phyloP scores from a whole-genome alignment of 768 basidiomycete species.

The Boletus vermiculosoides region DNA sequence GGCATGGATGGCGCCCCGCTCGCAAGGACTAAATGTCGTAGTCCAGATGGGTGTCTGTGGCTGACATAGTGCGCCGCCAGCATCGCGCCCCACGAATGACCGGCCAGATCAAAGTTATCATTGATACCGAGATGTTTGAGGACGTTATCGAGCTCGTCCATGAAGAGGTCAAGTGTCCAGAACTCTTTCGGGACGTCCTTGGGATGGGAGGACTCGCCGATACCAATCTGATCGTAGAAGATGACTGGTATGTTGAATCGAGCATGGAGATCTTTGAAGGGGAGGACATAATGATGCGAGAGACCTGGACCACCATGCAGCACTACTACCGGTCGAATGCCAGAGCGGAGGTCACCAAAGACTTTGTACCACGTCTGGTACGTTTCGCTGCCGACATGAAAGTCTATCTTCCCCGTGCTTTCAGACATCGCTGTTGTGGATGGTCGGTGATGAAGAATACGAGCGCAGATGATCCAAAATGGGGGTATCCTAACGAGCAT shows the following conservation, averaged over 20 bases:
- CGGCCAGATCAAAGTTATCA: slow-evolving; percentile 44
- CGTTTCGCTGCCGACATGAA: slow-evolving; percentile 17
- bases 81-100: slow-evolving; percentile 62
- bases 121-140: slow-evolving; percentile 41
- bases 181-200: slow-evolving; percentile 28
- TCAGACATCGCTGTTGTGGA: slow-evolving; percentile 14
- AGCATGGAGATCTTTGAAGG: slow-evolving; percentile 35
- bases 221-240: slow-evolving; percentile 54
- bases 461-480: neutral
- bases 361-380: slow-evolving; percentile 47
- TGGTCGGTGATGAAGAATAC: neutral
- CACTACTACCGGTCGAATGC: slow-evolving; percentile 36
- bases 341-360: slow-evolving; percentile 39
- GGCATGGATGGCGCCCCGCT: slow-evolving; percentile 34
- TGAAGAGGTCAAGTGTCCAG: slow-evolving; percentile 50
- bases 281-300: slow-evolving; percentile 41
- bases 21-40: slow-evolving; percentile 37
- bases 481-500: neutral
- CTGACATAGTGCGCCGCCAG: slow-evolving; percentile 43
- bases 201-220: slow-evolving; percentile 44
- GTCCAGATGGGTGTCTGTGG: slow-evolving; percentile 37
- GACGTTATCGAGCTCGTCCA: slow-evolving; percentile 53
- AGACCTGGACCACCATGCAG: slow-evolving; percentile 48
- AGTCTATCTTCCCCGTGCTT: slow-evolving; percentile 23
- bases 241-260: slow-evolving; percentile 39